A percentile compares a stretch with the other conserved stretches of the same genome.
These are phyloP conservation scores for Eucalyptus cloeziana DNA, from an alignment of 345 rosid species.

Conservation along the genomic window DNA sequence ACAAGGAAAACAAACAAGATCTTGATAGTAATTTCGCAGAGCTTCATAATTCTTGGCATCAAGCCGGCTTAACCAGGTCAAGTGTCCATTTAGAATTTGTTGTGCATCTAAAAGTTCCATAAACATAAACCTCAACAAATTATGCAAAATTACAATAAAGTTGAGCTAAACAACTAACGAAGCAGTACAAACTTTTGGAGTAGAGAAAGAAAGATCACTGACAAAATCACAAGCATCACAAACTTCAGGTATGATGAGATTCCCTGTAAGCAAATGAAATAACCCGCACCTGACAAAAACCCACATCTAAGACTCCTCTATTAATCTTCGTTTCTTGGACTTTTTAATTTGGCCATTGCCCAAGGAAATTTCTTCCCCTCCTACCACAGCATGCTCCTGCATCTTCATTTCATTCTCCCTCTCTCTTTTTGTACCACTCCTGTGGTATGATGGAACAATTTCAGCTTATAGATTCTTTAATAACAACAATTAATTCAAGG, in stretches of 20 bases:
- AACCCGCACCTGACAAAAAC: background rate
- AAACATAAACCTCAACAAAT: background rate
- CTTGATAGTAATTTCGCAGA: background rate
- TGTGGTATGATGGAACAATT: background rate
- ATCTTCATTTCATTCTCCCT: slow-evolving; percentile 9
- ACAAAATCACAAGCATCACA: background rate
- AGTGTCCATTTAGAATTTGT: background rate
- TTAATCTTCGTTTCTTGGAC: slow-evolving; percentile 24
- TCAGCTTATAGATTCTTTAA: background rate
- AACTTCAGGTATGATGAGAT: background rate
- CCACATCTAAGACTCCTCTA: background rate
- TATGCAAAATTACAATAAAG: background rate
- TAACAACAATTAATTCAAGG: background rate
- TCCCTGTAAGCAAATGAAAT: background rate
- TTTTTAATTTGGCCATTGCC: slow-evolving; percentile 1
- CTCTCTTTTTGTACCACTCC: slow-evolving; percentile 27
- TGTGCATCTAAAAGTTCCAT: background rate
- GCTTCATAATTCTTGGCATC: background rate
- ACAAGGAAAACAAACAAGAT: background rate
- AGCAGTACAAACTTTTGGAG: background rate
- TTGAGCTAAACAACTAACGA: background rate
- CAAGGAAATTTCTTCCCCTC: background rate
- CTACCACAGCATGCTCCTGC: background rate
- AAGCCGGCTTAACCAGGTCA: background rate
- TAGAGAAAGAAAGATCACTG: background rate